These are phyloP conservation scores for Cladosporium velox DNA, from an alignment of 2,329 filamentous ascomycete genomes.

Conservation along the genomic window DNA sequence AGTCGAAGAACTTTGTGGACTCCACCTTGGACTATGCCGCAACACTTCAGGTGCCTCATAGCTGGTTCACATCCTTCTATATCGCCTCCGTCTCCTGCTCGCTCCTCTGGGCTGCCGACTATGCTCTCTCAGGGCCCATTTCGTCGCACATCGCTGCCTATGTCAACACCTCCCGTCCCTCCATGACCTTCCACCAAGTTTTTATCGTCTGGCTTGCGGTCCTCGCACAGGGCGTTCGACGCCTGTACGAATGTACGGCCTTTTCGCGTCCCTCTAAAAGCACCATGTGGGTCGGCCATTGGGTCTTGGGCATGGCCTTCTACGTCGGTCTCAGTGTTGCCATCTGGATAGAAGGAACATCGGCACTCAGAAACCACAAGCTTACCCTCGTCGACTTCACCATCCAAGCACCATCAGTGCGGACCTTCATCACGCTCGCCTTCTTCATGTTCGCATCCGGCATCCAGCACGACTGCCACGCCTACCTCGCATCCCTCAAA, in stretches of 20 bases:
- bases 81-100: conserved; percentile 68
- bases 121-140: conserved; percentile 4
- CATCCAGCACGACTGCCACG: conserved; percentile 67
- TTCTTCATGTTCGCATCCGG: conserved; percentile 70
- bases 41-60: conserved; percentile 71
- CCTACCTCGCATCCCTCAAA: conserved; percentile 46
- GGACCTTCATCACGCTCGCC: conserved; percentile 58
- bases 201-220: conserved; percentile 71
- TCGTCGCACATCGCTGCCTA: neutral
- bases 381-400: conserved; percentile 41
- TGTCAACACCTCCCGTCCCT: conserved; percentile 23
- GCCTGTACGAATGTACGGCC: conserved; percentile 72
- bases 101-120: conserved; percentile 65
- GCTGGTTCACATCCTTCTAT: conserved; percentile 91
- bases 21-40: conserved; percentile 49
- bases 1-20: conserved; percentile 3
- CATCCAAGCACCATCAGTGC: conserved; percentile 47
- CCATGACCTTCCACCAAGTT: conserved; percentile 65
- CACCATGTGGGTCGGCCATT: conserved; percentile 84
- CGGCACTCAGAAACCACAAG: conserved; percentile 51
- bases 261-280: conserved; percentile 69
- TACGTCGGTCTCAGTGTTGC: conserved; percentile 74
- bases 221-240: conserved; percentile 70
- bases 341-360: conserved; percentile 80
- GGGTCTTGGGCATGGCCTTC: conserved; percentile 74